Evolutionary conservation across 768 basidiomycete species (phyloP).

Genomic region (Collybiopsis luxurians): DNA sequence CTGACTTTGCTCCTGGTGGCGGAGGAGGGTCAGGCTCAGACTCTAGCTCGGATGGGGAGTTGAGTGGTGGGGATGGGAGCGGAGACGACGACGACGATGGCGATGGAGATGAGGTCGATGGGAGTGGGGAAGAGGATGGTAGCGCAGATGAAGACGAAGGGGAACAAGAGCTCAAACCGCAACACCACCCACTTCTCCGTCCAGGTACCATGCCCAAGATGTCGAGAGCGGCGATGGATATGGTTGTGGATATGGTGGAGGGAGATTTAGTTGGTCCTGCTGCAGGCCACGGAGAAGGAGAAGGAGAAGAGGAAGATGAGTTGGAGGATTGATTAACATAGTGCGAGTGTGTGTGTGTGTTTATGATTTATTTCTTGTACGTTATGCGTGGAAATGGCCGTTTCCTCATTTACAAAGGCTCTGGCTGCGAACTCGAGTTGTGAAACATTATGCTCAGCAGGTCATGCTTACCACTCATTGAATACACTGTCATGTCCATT

Average conservation of each 20-base stretch:
- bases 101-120: slow-evolving; percentile 24
- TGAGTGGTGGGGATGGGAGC: slow-evolving; percentile 34
- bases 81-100: neutral
- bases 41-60: neutral
- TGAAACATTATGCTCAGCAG: too few relatives aligned
- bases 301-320: slow-evolving; percentile 50
- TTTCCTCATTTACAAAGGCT: too few relatives aligned
- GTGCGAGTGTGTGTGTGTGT: too few relatives aligned
- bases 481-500: too few relatives aligned
- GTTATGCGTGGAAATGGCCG: too few relatives aligned
- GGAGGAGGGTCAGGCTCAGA: slow-evolving; percentile 44
- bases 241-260: slow-evolving; percentile 61
- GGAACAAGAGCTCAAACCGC: slow-evolving; percentile 47
- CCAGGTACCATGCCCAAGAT: slow-evolving; percentile 69
- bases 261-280: slow-evolving; percentile 40
- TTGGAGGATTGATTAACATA: slow-evolving; percentile 38
- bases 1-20: slow-evolving; percentile 24
- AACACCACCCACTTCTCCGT: slow-evolving; percentile 59
- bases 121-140: slow-evolving; percentile 35
- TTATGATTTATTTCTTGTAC: too few relatives aligned
- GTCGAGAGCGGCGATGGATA: slow-evolving; percentile 64
- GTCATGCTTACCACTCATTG: too few relatives aligned
- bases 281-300: slow-evolving; percentile 21
- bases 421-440: too few relatives aligned
- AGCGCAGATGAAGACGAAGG: slow-evolving; percentile 34